These are phyloP conservation scores for Petunia axillaris DNA, from an alignment of 257 asterid species.

Conservation along the genomic window DNA sequence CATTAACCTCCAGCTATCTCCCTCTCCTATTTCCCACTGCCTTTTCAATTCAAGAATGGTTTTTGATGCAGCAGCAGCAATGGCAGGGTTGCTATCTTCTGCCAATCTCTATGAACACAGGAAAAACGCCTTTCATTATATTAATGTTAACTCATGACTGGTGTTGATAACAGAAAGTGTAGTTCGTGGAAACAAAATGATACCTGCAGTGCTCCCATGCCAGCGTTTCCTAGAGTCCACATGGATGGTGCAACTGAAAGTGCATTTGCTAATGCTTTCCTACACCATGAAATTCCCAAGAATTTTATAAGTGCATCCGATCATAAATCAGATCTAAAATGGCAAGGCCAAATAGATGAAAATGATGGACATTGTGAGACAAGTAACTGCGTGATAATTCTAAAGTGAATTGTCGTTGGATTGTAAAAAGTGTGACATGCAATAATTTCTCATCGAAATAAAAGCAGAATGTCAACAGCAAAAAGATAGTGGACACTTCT, in stretches of 20 bases:
- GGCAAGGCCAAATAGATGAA: not conserved
- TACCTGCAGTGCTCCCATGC: constrained; percentile 99
- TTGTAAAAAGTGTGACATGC: not conserved
- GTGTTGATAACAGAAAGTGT: not conserved
- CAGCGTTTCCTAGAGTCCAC: constrained; percentile 98
- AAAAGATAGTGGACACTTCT: too few species aligned
- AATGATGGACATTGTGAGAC: not conserved
- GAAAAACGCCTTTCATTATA: not conserved
- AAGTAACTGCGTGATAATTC: not conserved
- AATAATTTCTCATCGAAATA: too few species aligned
- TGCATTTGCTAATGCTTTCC: constrained; percentile 94
- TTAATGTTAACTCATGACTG: not conserved
- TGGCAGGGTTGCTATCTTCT: constrained; percentile 83
- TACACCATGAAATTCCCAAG: constrained; percentile 36
- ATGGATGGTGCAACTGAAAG: constrained; percentile 92
- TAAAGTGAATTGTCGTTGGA: not conserved
- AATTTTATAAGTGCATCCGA: not conserved
- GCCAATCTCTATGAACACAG: constrained; percentile 68
- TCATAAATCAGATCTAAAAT: constrained; percentile 1
- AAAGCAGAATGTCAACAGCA: too few species aligned
- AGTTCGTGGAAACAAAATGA: not conserved
- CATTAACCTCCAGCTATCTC: constrained; percentile 97
- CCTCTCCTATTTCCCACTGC: constrained; percentile 95
- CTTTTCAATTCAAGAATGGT: constrained; percentile 78
- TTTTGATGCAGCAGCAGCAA: constrained; percentile 86